Evolutionary conservation across 2,329 filamentous ascomycete genomes (phyloP).

Genomic region (Ophiocordyceps polyrhachis-furcata): DNA sequence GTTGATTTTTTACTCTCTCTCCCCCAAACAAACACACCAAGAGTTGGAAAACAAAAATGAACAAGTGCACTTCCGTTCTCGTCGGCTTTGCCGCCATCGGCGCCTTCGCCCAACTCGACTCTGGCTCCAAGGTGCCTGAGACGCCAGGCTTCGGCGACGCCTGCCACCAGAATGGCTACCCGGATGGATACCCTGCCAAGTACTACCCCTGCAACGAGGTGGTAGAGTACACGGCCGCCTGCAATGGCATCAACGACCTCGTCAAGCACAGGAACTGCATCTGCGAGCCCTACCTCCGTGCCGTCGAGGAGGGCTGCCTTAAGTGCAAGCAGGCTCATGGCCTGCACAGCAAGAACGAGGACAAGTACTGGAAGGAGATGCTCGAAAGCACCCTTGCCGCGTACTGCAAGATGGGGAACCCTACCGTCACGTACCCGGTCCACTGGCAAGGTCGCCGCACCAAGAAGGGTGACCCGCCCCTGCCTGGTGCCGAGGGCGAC

Average conservation of each 20-base stretch:
- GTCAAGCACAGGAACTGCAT: background rate
- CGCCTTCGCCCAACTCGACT: background rate
- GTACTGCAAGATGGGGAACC: background rate
- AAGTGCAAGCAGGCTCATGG: background rate
- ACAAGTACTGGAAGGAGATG: background rate
- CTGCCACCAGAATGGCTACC: background rate
- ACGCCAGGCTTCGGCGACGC: background rate
- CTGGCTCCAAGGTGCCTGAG: background rate
- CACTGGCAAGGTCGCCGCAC: background rate
- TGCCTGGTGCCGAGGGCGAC: background rate
- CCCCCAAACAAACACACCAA: too few species aligned
- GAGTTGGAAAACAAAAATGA: background rate
- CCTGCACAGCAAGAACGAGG: background rate
- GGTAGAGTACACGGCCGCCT: background rate
- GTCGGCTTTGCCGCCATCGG: background rate
- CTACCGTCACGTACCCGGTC: background rate
- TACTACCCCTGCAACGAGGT: background rate
- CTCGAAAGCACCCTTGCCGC: background rate
- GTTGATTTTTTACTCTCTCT: too few species aligned
- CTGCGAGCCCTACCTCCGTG: background rate
- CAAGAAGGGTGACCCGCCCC: background rate
- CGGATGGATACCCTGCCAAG: background rate
- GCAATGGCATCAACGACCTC: background rate
- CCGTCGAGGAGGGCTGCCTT: background rate
- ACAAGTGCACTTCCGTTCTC: background rate